Evolutionary conservation across 371 early-diverging fungal species (phyloP).

Genomic region (Dichotomocladium elegans): DNA sequence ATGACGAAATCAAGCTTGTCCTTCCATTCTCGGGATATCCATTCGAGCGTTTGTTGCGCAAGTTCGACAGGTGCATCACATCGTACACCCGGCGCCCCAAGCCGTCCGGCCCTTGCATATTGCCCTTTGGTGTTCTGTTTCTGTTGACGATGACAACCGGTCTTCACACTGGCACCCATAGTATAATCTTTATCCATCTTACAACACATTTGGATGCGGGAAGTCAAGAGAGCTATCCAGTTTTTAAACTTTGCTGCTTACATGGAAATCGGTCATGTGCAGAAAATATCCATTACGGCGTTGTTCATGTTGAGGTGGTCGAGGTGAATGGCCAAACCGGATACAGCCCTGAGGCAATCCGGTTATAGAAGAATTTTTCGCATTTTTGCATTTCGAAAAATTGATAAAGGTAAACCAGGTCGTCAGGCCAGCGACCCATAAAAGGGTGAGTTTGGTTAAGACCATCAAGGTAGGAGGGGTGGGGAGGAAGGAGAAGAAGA

Average conservation of each 20-base stretch:
- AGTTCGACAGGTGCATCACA: constrained; percentile 71
- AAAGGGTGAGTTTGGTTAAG: too few species aligned
- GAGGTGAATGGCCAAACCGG: neutral
- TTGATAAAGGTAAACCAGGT: too few species aligned
- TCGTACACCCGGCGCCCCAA: constrained; percentile 53
- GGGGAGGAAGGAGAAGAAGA: neutral
- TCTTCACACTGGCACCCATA: constrained; percentile 41
- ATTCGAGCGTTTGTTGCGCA: constrained; percentile 63
- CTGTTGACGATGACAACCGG: constrained; percentile 56
- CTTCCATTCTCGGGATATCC: constrained; percentile 55
- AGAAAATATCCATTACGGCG: constrained; percentile 49
- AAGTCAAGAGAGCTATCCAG: neutral
- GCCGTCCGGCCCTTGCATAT: constrained; percentile 26
- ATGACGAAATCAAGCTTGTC: constrained; percentile 71
- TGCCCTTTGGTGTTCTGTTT: constrained; percentile 17
- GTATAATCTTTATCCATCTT: constrained; percentile 49
- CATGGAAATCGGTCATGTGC: constrained; percentile 77
- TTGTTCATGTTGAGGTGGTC: neutral
- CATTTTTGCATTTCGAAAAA: neutral
- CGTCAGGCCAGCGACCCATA: too few species aligned
- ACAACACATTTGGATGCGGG: neutral
- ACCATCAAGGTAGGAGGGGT: neutral
- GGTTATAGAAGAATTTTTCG: neutral
- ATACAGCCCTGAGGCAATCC: neutral
- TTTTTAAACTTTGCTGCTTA: constrained; percentile 18